Base-by-base conservation (phyloP, 768 basidiomycete species). In the Hypholoma sublateritium region DNA sequence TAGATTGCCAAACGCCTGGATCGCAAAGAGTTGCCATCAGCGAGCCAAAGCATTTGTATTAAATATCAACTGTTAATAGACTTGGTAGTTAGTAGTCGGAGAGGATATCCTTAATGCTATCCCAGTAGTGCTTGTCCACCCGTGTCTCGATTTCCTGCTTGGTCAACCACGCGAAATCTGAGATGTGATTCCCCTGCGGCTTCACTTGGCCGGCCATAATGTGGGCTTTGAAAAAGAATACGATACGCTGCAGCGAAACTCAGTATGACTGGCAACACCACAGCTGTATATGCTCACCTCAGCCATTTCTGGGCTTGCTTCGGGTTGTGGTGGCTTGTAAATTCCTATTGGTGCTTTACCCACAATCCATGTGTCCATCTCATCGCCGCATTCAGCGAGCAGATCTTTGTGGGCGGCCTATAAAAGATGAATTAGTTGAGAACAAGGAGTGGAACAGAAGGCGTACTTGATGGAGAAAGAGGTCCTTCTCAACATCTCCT, bases 291-390 rank as follows among this genome's bases (percentile, higher is more conserved):
- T 36, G 12, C 22, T 14, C 9, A 80, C 83, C 62, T 82, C 71
- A 55, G 73, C 65, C 12, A 67, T 56, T 41, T 65, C 67, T 58
- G 66, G 61, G 36, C 64, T 55, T 41, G 61, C 59, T n/a, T 71
- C 63, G 37, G 69, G 58, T 21, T 68, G 65, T 28, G 76, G 67
- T 59, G 82, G 82, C 67, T 86, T 82, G 70, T 85, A 82, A 52
- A 91, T 80, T 4, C 93, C 94, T 62, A 96, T 84, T 3, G 96
- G 96, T 55, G 89, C 90, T 52, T 88, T 84, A 50, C 92, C 85
- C n/a, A 96, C 93, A 59, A 95, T 77, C 95, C 96, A 98, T 12
- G 86, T 86, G 66, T 98, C 95, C 89, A 98, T 93, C 50, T 85
- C 74, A 42, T 80, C 75, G 9, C 95, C 95, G 60, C 89, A 91